Evolutionary conservation across 495 filamentous ascomycete genomes (phyloP).

Genomic region (Tuber aestivum): DNA sequence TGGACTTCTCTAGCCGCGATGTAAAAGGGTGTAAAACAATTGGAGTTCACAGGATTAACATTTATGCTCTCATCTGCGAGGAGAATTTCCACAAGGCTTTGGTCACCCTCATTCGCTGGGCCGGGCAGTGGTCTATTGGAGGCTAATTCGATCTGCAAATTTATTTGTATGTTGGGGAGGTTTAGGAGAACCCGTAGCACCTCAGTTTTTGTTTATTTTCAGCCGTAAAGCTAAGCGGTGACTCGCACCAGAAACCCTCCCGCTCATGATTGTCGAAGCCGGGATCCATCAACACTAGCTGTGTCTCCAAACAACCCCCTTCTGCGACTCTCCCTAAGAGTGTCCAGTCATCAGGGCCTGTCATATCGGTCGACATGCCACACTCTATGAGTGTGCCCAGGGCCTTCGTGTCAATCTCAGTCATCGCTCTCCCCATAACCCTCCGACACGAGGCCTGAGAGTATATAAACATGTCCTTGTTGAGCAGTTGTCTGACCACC

Average conservation of each 20-base stretch:
- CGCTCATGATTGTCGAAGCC: not conserved
- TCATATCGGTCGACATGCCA: not conserved
- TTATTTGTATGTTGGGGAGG: not conserved
- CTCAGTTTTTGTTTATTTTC: not conserved
- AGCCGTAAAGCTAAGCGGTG: not conserved
- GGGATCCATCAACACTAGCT: not conserved
- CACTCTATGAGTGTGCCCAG: not conserved
- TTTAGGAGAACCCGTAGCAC: not conserved
- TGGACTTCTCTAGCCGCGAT: not conserved
- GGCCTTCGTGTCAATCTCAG: too few species aligned
- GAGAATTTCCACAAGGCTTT: not conserved
- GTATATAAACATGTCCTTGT: not conserved
- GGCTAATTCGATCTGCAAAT: too few species aligned
- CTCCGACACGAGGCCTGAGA: too few species aligned
- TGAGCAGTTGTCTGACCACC: not conserved
- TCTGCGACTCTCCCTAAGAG: not conserved
- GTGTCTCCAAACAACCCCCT: not conserved
- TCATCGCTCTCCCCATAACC: too few species aligned
- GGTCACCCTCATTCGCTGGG: constrained; percentile 1
- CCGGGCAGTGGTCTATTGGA: not conserved
- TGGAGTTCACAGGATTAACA: not conserved
- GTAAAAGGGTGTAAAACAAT: not conserved
- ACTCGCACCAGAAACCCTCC: not conserved
- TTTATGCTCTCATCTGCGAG: too few species aligned
- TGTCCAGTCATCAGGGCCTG: not conserved